phyloP scores from a whole-genome alignment of 768 basidiomycete genomes.

The Pulveroboletus sp. region DNA sequence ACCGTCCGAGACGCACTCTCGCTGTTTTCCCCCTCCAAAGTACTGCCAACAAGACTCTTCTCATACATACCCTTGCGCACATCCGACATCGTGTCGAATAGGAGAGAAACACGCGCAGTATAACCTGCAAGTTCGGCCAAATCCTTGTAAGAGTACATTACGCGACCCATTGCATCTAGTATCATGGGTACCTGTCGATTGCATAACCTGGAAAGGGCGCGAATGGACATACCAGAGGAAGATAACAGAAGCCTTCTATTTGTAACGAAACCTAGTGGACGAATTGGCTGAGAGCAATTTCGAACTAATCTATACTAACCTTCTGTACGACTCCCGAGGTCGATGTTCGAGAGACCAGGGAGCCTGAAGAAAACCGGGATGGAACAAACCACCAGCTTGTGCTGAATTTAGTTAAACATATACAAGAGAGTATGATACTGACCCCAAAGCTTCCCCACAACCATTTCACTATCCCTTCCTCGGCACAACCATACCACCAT shows the following conservation, averaged over 20 bases:
- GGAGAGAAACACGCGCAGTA: slow-evolving; percentile 82
- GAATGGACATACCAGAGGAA: slow-evolving; percentile 57
- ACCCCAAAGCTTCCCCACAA: slow-evolving; percentile 95
- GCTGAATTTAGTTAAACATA: slow-evolving; percentile 9
- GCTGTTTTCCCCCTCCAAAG: slow-evolving; percentile 66
- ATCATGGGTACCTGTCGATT: background rate
- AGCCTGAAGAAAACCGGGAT: slow-evolving; percentile 91
- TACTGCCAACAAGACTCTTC: slow-evolving; percentile 80
- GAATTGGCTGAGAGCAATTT: background rate
- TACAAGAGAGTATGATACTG: slow-evolving; percentile 26
- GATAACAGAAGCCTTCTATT: slow-evolving; percentile 85
- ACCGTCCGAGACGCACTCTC: slow-evolving; percentile 48
- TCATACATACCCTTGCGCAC: slow-evolving; percentile 80
- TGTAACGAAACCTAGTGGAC: slow-evolving; percentile 80
- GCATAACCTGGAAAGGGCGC: slow-evolving; percentile 1
- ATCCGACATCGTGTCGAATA: slow-evolving; percentile 89
- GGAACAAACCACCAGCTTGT: slow-evolving; percentile 77
- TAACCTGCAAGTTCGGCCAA: slow-evolving; percentile 94
- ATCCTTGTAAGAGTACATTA: slow-evolving; percentile 98
- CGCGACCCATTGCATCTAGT: slow-evolving; percentile 86
- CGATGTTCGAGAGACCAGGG: slow-evolving; percentile 59
- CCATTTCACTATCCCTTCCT: slow-evolving; percentile 97
- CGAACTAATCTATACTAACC: slow-evolving; percentile 38
- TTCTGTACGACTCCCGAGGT: slow-evolving; percentile 87
- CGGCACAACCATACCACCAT: slow-evolving; percentile 88